These are phyloP conservation scores for Xylaria sp. DNA, from an alignment of 2,329 filamentous ascomycete genomes.

Conservation along the genomic window DNA sequence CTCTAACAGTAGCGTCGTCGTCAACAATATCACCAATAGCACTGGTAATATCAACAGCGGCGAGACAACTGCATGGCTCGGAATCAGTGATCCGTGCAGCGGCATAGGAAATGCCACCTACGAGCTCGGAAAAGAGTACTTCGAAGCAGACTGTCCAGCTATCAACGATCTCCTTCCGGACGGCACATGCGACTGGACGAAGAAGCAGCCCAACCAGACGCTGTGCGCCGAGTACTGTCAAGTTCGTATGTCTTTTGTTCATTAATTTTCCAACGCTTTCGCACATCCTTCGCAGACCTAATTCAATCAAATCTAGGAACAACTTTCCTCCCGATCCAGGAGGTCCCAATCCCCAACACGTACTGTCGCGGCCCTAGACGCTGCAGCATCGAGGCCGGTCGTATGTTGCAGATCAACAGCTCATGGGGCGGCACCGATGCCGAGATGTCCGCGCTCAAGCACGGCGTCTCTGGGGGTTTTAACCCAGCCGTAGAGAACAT, in stretches of 20 bases:
- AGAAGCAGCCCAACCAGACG: constrained; percentile 12
- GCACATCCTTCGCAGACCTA: not conserved
- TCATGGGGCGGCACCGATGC: not conserved
- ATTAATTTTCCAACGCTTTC: not conserved
- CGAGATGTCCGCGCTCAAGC: constrained; percentile 4
- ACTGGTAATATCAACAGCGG: not conserved
- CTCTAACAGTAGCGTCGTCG: not conserved
- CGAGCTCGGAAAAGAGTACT: constrained; percentile 20
- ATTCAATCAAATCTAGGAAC: constrained; percentile 14
- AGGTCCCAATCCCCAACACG: constrained; percentile 25
- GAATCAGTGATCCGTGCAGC: constrained; percentile 14
- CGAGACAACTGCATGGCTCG: not conserved
- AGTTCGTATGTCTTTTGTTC: constrained; percentile 23
- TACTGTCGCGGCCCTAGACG: constrained; percentile 32
- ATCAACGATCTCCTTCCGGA: constrained; percentile 17
- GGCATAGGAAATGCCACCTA: not conserved
- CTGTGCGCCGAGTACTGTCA: constrained; percentile 28
- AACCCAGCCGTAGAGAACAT: not conserved
- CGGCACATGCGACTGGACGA: constrained; percentile 27
- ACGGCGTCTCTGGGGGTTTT: constrained; percentile 30
- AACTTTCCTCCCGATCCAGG: constrained; percentile 18
- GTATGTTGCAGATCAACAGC: not conserved
- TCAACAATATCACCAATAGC: not conserved
- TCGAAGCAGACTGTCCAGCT: constrained; percentile 8
- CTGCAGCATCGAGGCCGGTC: constrained; percentile 21